These are phyloP conservation scores for Paratinospora sagittata DNA, from an alignment of 164 flowering plant species.

Conservation along the genomic window DNA sequence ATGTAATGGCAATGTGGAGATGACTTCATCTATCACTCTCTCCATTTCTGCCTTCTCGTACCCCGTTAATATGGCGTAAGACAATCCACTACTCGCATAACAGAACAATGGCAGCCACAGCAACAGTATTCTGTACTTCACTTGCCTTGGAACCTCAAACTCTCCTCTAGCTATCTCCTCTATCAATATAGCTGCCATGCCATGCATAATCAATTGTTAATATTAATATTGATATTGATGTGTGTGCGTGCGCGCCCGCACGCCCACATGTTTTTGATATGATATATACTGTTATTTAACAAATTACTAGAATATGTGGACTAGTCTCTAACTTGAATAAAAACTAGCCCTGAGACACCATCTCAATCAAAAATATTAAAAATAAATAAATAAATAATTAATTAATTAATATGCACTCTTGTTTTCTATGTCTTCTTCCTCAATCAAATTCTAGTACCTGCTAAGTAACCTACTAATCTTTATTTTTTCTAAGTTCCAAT, in stretches of 20 bases:
- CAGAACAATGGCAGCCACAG: constrained; percentile 47
- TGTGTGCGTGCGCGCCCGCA: neutral
- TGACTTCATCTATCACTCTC: constrained; percentile 31
- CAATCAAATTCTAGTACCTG: too few relatives aligned
- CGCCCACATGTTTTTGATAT: too few relatives aligned
- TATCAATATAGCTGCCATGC: constrained; percentile 32
- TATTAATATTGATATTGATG: neutral
- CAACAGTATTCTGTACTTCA: constrained; percentile 37
- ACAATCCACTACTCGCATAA: constrained; percentile 39
- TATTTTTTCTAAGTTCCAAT: too few relatives aligned
- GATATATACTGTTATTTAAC: too few relatives aligned
- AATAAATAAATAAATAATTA: too few relatives aligned
- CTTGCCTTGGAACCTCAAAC: constrained; percentile 21
- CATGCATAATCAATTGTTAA: neutral
- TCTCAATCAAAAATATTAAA: too few relatives aligned
- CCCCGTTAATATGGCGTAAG: constrained; percentile 33
- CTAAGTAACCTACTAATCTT: too few relatives aligned
- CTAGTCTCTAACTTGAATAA: too few relatives aligned
- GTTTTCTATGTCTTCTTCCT: too few relatives aligned
- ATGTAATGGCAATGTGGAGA: constrained; percentile 28
- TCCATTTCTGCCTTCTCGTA: constrained; percentile 40
- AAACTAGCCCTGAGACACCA: too few relatives aligned
- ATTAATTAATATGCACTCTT: too few relatives aligned
- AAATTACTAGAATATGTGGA: too few relatives aligned
- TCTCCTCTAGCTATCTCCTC: constrained; percentile 23